Percentiles rank a stretch among this genome's conserved stretches.
Conservation (phyloP, 495 filamentous ascomycete genomes). For the Astrocystis sublimbata region DNA sequence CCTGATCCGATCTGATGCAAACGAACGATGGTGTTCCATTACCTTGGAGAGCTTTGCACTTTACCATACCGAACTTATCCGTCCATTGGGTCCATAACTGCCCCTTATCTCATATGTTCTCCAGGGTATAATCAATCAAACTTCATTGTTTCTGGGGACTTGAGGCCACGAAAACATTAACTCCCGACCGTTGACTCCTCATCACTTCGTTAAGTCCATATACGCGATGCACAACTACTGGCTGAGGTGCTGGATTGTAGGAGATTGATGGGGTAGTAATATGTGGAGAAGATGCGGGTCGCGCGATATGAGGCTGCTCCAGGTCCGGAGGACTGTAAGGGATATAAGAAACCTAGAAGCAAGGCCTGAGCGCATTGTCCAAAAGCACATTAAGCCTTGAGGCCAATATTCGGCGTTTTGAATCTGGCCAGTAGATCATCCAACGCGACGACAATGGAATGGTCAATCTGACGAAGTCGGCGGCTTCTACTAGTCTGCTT, state of each 20-base stretch:
- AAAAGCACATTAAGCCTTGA: background rate
- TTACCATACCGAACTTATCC: constrained; percentile 9
- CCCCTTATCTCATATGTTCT: background rate
- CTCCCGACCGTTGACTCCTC: constrained; percentile 6
- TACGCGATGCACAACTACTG: background rate
- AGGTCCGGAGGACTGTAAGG: background rate
- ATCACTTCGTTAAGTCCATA: constrained; percentile 7
- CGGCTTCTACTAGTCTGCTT: constrained; percentile 51
- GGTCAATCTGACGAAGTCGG: background rate
- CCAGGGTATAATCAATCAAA: constrained; percentile 13
- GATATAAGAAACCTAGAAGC: background rate
- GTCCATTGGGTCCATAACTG: too few relatives aligned
- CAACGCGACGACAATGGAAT: background rate
- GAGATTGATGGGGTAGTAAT: background rate
- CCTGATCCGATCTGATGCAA: constrained; percentile 14
- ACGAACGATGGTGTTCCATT: constrained; percentile 1
- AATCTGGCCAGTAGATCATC: background rate
- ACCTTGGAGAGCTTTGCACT: background rate
- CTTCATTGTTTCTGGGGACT: background rate
- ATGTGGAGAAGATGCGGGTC: background rate
- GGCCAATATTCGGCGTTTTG: background rate
- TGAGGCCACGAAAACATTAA: background rate
- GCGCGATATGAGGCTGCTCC: background rate
- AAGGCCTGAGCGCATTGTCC: background rate
- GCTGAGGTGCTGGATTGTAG: background rate